Evolutionary conservation across 2,329 filamentous ascomycete genomes (phyloP).

Genomic region (Pseudocercospora eumusae): DNA sequence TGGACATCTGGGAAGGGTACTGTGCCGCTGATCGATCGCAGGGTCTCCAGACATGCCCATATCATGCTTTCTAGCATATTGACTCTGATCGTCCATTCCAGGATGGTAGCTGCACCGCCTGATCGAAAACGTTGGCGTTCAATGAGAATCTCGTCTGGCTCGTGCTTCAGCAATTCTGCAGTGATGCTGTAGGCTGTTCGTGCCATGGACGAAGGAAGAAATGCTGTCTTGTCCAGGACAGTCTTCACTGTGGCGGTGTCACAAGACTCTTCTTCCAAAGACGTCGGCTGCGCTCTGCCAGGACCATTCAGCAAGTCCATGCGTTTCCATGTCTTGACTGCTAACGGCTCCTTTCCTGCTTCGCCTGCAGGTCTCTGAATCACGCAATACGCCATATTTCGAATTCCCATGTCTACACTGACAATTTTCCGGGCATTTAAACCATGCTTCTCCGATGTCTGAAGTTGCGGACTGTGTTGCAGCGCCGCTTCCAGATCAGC

Average conservation of each 20-base stretch:
- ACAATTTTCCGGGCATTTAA: constrained; percentile 55
- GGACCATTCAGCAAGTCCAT: constrained; percentile 33
- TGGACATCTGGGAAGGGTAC: constrained; percentile 45
- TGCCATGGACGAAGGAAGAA: constrained; percentile 56
- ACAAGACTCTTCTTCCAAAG: not conserved
- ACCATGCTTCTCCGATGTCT: not conserved
- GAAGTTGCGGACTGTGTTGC: not conserved
- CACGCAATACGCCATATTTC: constrained; percentile 75
- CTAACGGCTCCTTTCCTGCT: constrained; percentile 15
- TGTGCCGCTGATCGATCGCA: constrained; percentile 45
- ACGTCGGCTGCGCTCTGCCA: not conserved
- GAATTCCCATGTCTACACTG: constrained; percentile 83
- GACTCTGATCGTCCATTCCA: constrained; percentile 81
- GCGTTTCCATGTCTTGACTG: constrained; percentile 44
- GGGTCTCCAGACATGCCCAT: constrained; percentile 65
- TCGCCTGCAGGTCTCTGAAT: constrained; percentile 25
- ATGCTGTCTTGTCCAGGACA: constrained; percentile 23
- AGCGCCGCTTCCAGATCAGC: constrained; percentile 47
- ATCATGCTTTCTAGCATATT: constrained; percentile 82
- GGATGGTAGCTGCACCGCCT: constrained; percentile 63
- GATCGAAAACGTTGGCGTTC: constrained; percentile 66
- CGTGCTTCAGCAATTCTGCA: constrained; percentile 52
- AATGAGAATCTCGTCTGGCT: constrained; percentile 71
- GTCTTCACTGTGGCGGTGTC: not conserved
- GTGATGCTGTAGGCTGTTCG: constrained; percentile 59